Evolutionary conservation across 352 stramenopile genomes (phyloP).

Genomic region (Blastocystis sp.): DNA sequence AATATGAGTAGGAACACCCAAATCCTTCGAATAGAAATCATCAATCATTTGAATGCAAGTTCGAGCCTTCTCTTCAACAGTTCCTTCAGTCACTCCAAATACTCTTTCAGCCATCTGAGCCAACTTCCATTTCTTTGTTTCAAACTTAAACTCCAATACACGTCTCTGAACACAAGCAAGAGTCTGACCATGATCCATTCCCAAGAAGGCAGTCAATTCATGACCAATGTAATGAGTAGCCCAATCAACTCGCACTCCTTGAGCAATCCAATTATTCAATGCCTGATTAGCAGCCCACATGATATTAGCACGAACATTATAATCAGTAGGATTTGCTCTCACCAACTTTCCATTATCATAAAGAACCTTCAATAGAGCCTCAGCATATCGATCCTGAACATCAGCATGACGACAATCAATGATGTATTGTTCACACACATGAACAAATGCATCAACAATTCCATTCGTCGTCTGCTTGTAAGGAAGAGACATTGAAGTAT

Average conservation of each 20-base stretch:
- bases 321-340: constrained; percentile 9
- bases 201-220: constrained; percentile 48
- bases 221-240: constrained; percentile 58
- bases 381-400: constrained; percentile 55
- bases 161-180: constrained; percentile 48
- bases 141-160: constrained; percentile 42
- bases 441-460: constrained; percentile 42
- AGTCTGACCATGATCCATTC: constrained; percentile 54
- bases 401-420: constrained; percentile 19
- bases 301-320: constrained; percentile 47
- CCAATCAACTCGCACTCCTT: constrained; percentile 56
- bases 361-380: constrained; percentile 23
- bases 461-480: constrained; percentile 29
- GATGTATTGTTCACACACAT: constrained; percentile 60
- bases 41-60: constrained; percentile 21
- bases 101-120: constrained; percentile 61
- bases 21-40: constrained; percentile 58
- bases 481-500: constrained; percentile 53
- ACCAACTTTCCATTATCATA: constrained; percentile 41
- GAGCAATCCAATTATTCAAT: constrained; percentile 52
- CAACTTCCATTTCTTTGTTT: constrained; percentile 44
- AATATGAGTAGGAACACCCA: constrained; percentile 57
- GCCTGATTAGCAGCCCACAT: constrained; percentile 62
- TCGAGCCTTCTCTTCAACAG: constrained; percentile 40
- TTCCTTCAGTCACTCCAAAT: constrained; percentile 9